Percentiles rank a stretch among this genome's conserved stretches.
Evolutionary conservation across 2,329 filamentous ascomycete species (phyloP).

Genomic region (Dendryphion nanum): DNA sequence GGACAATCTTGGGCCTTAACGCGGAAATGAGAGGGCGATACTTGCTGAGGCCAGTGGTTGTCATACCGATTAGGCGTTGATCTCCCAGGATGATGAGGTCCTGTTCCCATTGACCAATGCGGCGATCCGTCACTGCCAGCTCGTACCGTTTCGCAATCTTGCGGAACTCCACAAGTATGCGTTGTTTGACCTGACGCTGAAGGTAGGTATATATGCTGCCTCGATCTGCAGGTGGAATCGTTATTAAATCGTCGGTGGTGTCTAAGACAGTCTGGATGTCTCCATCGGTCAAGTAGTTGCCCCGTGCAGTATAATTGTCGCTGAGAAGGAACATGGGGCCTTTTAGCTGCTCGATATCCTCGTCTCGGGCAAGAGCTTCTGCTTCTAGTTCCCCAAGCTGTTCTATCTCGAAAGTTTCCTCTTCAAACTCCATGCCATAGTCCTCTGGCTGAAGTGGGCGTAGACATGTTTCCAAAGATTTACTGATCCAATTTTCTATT

Average conservation of each 20-base stretch:
- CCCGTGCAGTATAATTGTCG: conserved; percentile 40
- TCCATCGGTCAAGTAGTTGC: conserved; percentile 16
- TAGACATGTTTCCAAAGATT: conserved; percentile 48
- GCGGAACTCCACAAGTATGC: conserved; percentile 50
- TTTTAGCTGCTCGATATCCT: conserved; percentile 46
- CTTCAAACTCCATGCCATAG: conserved; percentile 58
- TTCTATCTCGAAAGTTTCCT: conserved; percentile 61
- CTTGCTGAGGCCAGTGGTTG: conserved; percentile 78
- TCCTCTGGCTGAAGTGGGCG: conserved; percentile 48
- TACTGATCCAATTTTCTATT: conserved; percentile 60
- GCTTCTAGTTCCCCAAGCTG: conserved; percentile 61
- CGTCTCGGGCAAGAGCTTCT: conserved; percentile 53
- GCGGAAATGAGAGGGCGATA: conserved; percentile 69
- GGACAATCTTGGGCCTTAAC: conserved; percentile 63
- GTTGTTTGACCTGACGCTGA: conserved; percentile 53
- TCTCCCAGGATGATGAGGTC: conserved; percentile 62
- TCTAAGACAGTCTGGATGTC: conserved; percentile 40
- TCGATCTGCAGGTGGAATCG: conserved; percentile 55
- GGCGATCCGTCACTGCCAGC: conserved; percentile 51
- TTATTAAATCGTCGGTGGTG: conserved; percentile 56
- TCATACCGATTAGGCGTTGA: conserved; percentile 64
- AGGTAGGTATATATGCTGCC: conserved; percentile 67
- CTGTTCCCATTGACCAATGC: conserved; percentile 58
- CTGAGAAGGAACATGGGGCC: conserved; percentile 32
- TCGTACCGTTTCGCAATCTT: conserved; percentile 52